Percentiles rank a stretch among this genome's conserved stretches.
Conservation (phyloP, 345 rosid species). For the Sisymbrium altissimum region DNA sequence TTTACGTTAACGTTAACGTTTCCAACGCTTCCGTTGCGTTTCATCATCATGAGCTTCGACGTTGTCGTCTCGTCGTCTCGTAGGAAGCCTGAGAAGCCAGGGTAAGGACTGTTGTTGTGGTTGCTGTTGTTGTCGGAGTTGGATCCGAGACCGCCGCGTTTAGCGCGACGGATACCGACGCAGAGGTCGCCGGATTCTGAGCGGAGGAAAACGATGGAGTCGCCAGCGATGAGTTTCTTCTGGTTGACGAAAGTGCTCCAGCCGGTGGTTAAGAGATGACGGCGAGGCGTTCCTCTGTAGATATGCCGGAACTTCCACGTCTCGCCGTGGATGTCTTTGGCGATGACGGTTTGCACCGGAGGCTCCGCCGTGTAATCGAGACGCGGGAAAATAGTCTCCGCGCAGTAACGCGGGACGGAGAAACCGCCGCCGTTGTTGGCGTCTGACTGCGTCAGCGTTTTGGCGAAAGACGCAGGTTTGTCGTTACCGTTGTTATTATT, state of each 20-base stretch:
- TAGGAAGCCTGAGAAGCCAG: conserved; percentile 56
- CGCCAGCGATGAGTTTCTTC: conserved; percentile 92
- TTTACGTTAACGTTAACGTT: conserved; percentile 15
- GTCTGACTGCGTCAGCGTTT: conserved; percentile 91
- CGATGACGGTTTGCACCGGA: conserved; percentile 85
- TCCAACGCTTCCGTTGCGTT: conserved; percentile 14
- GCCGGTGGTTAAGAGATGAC: conserved; percentile 91
- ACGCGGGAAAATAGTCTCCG: conserved; percentile 88
- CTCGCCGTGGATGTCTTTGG: conserved; percentile 88
- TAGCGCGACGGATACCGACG: conserved; percentile 80
- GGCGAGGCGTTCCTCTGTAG: conserved; percentile 90
- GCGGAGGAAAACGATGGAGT: conserved; percentile 82
- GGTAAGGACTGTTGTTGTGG: conserved; percentile 19
- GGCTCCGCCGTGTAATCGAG: conserved; percentile 83
- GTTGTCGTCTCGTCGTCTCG: conserved; percentile 45
- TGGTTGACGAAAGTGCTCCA: conserved; percentile 97
- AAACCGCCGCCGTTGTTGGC: conserved; percentile 99
- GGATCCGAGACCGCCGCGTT: conserved; percentile 48
- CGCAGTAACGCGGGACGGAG: conserved; percentile 95
- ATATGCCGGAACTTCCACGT: conserved; percentile 94
- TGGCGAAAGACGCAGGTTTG: conserved; percentile 85
- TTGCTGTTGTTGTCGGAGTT: background rate
- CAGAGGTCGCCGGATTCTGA: conserved; percentile 80
- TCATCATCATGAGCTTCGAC: conserved; percentile 29
- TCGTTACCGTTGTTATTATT: conserved; percentile 26